Evolutionary conservation across 2,329 filamentous ascomycete genomes (phyloP).

Genomic region (Fusarium sp.): DNA sequence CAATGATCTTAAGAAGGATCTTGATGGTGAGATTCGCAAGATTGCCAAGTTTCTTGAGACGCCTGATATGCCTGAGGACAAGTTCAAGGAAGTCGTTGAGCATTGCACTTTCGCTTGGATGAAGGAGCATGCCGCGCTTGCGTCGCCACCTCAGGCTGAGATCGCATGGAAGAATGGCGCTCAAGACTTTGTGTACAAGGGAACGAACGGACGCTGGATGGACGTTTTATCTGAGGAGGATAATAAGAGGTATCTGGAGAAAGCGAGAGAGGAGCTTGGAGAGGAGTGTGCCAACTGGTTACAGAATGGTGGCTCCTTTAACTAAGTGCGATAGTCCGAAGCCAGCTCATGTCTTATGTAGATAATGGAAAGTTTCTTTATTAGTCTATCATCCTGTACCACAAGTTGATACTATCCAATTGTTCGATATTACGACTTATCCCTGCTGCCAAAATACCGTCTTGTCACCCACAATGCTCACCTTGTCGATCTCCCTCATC

Average conservation of each 20-base stretch:
- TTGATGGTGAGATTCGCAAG: not conserved
- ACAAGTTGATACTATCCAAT: not conserved
- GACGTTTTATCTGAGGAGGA: not conserved
- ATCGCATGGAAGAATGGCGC: slow-evolving; percentile 13
- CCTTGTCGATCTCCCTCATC: slow-evolving; percentile 9
- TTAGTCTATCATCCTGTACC: not conserved
- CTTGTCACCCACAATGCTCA: slow-evolving; percentile 5
- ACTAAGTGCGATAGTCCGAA: rapidly evolving
- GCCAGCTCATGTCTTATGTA: not conserved
- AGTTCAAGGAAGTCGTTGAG: not conserved
- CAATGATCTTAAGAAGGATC: slow-evolving; percentile 16
- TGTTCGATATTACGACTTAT: not conserved
- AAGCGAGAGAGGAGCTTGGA: not conserved
- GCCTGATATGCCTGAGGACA: not conserved
- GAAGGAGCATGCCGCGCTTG: not conserved
- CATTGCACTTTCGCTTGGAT: slow-evolving; percentile 25
- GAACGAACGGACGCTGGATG: slow-evolving; percentile 3
- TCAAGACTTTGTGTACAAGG: slow-evolving; percentile 8
- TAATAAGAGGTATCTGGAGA: not conserved
- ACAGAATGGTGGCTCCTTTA: not conserved
- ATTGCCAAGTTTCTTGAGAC: slow-evolving; percentile 1
- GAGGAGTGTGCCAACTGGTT: slow-evolving; percentile 8
- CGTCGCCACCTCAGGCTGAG: not conserved
- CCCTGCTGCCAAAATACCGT: slow-evolving; percentile 13
- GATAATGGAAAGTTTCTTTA: not conserved